Conservation (phyloP, 371 early-diverging fungal species). For the Sporodiniella umbellata region DNA sequence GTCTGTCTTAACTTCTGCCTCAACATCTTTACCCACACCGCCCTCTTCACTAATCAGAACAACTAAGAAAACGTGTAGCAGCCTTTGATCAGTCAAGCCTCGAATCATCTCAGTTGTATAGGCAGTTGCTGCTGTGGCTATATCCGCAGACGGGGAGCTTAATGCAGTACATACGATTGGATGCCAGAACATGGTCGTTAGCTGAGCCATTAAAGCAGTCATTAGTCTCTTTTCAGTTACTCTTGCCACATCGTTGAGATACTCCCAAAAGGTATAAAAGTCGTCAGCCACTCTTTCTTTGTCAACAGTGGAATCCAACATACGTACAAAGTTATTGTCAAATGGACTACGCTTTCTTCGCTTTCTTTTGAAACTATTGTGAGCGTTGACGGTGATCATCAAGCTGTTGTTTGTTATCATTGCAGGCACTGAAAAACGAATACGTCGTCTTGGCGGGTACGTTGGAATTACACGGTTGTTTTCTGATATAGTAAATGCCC, state of each 20-base stretch:
- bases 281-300: conserved; percentile 39
- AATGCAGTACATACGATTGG: conserved; percentile 47
- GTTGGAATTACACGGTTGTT: conserved; percentile 38
- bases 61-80: conserved; percentile 45
- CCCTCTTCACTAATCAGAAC: conserved; percentile 48
- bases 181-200: conserved; percentile 50
- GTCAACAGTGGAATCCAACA: conserved; percentile 30
- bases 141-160: conserved; percentile 38
- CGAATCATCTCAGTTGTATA: conserved; percentile 54
- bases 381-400: conserved; percentile 45
- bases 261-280: conserved; percentile 52
- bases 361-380: conserved; percentile 44
- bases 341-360: conserved; percentile 49
- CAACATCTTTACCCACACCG: conserved; percentile 48
- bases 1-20: conserved; percentile 33
- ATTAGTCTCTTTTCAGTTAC: conserved; percentile 45
- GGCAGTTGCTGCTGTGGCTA: conserved; percentile 42
- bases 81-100: conserved; percentile 42
- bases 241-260: conserved; percentile 46
- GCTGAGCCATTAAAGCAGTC: conserved; percentile 46
- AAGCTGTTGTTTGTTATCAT: conserved; percentile 45
- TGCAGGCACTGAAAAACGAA: conserved; percentile 45
- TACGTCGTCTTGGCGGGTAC: conserved; percentile 33
- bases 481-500: conserved; percentile 39
- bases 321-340: conserved; percentile 39